These are phyloP conservation scores for Rosa persica DNA, from an alignment of 306 rosid species.

Conservation along the genomic window DNA sequence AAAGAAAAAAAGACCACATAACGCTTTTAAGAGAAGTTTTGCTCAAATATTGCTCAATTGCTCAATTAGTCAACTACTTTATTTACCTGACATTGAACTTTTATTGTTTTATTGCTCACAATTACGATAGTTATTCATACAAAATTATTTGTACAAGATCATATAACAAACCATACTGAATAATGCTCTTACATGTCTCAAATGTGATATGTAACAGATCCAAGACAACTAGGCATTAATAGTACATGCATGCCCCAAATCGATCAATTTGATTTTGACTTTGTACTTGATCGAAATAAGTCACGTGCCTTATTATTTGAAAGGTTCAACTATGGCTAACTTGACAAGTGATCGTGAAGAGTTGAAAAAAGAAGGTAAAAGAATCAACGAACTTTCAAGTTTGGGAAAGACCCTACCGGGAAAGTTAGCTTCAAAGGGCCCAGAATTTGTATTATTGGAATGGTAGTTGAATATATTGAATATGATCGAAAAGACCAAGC, in stretches of 20 bases:
- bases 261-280: not conserved
- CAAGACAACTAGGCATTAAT: not conserved
- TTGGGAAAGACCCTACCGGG: not conserved
- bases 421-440: conserved; percentile 19
- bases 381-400: conserved; percentile 19
- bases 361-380: too few relatives aligned
- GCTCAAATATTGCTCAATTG: not conserved
- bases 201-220: not conserved
- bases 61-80: not conserved
- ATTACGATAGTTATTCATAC: too few relatives aligned
- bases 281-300: not conserved
- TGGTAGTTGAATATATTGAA: conserved; percentile 7
- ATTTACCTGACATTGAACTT: not conserved
- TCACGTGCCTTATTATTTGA: not conserved
- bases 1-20: too few relatives aligned
- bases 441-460: not conserved
- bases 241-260: not conserved
- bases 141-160: not conserved
- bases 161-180: not conserved
- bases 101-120: not conserved
- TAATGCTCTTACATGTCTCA: not conserved
- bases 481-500: not conserved
- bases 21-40: too few relatives aligned
- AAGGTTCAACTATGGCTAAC: not conserved
- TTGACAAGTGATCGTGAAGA: not conserved